A percentile compares a stretch with the other conserved stretches of the same genome.
These are phyloP conservation scores for Globisporangium echinulatum DNA, from an alignment of 352 stramenopile species.

Conservation along the genomic window DNA sequence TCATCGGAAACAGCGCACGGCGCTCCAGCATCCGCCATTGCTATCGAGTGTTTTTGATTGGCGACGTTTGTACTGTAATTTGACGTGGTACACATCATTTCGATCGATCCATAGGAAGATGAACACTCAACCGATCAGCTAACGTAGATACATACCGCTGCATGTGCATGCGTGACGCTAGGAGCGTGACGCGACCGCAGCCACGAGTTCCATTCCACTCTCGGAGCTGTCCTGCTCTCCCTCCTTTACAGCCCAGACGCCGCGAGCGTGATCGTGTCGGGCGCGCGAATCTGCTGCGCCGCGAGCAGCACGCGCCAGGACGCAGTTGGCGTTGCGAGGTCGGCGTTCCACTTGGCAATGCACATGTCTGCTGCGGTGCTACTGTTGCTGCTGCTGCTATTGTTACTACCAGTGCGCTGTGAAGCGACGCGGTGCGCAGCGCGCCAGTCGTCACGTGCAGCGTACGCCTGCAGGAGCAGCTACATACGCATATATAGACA, in stretches of 20 bases:
- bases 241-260: not conserved
- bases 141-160: not conserved
- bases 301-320: slow-evolving; percentile 11
- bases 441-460: slow-evolving; percentile 12
- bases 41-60: no score
- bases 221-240: no score
- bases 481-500: not conserved
- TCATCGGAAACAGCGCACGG: no score
- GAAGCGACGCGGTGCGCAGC: slow-evolving; percentile 2
- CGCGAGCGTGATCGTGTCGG: slow-evolving; percentile 6
- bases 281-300: slow-evolving; percentile 10
- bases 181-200: no score
- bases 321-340: slow-evolving; percentile 5
- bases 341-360: slow-evolving; percentile 11
- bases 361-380: not conserved
- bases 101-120: no score
- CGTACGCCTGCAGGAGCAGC: slow-evolving; percentile 11
- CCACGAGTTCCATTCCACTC: no score
- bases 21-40: no score
- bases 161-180: no score
- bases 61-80: no score
- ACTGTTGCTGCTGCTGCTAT: no score
- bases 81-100: no score
- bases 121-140: no score
- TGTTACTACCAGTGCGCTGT: not conserved